Percentiles rank a stretch among this genome's conserved stretches.
These are phyloP conservation scores for Venturia aucupariae DNA, from an alignment of 2,329 filamentous ascomycete species.

Conservation along the genomic window DNA sequence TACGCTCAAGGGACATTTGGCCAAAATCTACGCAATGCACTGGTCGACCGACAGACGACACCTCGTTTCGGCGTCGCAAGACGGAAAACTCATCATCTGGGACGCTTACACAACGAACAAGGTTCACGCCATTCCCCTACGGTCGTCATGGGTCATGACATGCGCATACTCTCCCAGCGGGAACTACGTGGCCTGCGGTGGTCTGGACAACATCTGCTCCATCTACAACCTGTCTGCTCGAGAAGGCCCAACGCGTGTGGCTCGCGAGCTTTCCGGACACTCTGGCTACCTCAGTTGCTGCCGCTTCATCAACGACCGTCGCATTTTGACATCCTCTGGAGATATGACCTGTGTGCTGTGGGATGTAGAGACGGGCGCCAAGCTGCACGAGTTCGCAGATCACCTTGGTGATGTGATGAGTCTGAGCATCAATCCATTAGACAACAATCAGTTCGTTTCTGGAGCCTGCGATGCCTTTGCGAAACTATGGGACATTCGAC, in stretches of 20 bases:
- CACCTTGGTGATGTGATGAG: slow-evolving; percentile 99
- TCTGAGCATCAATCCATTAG: slow-evolving; percentile 97
- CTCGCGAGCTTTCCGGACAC: slow-evolving; percentile 90
- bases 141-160: slow-evolving; percentile 99
- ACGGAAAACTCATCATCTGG: slow-evolving; percentile 99
- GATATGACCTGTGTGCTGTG: slow-evolving; percentile 99
- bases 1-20: slow-evolving; percentile 92
- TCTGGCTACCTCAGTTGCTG: slow-evolving; percentile 97
- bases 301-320: slow-evolving; percentile 96
- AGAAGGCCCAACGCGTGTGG: slow-evolving; percentile 94
- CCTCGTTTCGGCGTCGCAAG: slow-evolving; percentile 94
- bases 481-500: slow-evolving; percentile 97
- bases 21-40: slow-evolving; percentile 99
- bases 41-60: slow-evolving; percentile 98
- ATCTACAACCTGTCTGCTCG: slow-evolving; percentile 98
- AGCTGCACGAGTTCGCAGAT: slow-evolving; percentile 96
- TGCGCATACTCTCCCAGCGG: slow-evolving; percentile 97
- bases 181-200: slow-evolving; percentile 97
- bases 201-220: slow-evolving; percentile 98
- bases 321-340: slow-evolving; percentile 93
- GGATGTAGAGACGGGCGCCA: slow-evolving; percentile 97
- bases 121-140: slow-evolving; percentile 92
- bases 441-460: slow-evolving; percentile 99
- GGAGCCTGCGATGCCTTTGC: slow-evolving; percentile 97
- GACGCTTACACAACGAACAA: slow-evolving; percentile 99